Evolutionary conservation across 371 early-diverging fungal species (phyloP).

Genomic region (Cokeromyces recurvatus): DNA sequence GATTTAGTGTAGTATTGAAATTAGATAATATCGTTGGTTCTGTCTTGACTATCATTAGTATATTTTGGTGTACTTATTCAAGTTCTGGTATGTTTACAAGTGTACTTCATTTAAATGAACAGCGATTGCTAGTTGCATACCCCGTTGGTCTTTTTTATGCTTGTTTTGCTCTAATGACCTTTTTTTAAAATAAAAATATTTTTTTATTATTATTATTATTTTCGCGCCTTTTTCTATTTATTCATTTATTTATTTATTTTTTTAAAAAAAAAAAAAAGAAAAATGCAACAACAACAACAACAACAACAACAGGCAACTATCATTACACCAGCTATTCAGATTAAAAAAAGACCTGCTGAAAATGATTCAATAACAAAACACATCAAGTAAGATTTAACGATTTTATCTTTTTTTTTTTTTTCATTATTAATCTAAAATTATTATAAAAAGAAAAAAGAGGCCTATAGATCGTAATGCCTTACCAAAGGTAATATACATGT

Average conservation of each 20-base stretch:
- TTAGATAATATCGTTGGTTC: slow-evolving; percentile 56
- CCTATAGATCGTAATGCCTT: slow-evolving; percentile 59
- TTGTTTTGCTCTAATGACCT: slow-evolving; percentile 92
- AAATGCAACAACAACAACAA: too few species aligned
- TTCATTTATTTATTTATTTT: too few species aligned
- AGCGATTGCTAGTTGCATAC: slow-evolving; percentile 92
- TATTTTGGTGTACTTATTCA: slow-evolving; percentile 93
- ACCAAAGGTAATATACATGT: slow-evolving; percentile 33
- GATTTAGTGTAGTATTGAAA: slow-evolving; percentile 49
- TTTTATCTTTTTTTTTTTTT: not conserved
- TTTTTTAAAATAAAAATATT: slow-evolving; percentile 59
- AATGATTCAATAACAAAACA: slow-evolving; percentile 31
- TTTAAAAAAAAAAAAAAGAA: slow-evolving; percentile 1
- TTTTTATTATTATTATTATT: not conserved
- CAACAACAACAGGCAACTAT: slow-evolving; percentile 2
- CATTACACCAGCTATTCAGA: slow-evolving; percentile 17
- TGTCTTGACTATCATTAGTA: slow-evolving; percentile 60
- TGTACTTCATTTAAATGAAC: slow-evolving; percentile 87
- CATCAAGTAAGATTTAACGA: slow-evolving; percentile 26
- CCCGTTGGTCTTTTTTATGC: slow-evolving; percentile 93
- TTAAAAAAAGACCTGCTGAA: slow-evolving; percentile 32
- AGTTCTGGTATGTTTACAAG: slow-evolving; percentile 95
- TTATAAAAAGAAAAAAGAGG: slow-evolving; percentile 44
- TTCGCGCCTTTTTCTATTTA: not conserved
- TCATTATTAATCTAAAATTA: not conserved